Conservation (phyloP, 208 protist species). For the Leishmania guyanensis region DNA sequence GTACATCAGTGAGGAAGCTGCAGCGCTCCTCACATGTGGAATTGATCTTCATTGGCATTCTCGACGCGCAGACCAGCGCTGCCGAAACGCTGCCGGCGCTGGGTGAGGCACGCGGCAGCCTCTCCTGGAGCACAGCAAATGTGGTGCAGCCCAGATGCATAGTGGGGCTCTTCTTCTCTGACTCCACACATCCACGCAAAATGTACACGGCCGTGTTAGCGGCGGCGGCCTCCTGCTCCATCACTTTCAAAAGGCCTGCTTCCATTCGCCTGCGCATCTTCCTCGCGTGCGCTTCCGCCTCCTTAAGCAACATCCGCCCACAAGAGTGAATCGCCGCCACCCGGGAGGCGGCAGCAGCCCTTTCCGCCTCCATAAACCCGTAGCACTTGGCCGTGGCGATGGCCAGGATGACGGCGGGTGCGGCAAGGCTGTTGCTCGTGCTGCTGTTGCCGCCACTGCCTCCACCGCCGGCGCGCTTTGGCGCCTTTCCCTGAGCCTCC, state of each 20-base stretch:
- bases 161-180: slow-evolving; percentile 44
- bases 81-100: neutral
- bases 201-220: slow-evolving; percentile 88
- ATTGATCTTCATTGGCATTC: neutral
- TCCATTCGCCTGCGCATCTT: slow-evolving; percentile 32
- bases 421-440: neutral
- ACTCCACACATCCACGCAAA: slow-evolving; percentile 77
- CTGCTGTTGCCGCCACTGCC: slow-evolving; percentile 8
- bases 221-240: slow-evolving; percentile 52
- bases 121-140: slow-evolving; percentile 43
- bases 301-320: slow-evolving; percentile 26
- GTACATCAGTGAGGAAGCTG: slow-evolving; percentile 75
- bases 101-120: neutral
- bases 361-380: slow-evolving; percentile 37
- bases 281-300: slow-evolving; percentile 32
- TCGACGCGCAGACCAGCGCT: neutral
- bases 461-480: slow-evolving; percentile 40
- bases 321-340: slow-evolving; percentile 20
- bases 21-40: slow-evolving; percentile 19
- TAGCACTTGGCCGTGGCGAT: slow-evolving; percentile 30
- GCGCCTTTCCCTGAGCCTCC: slow-evolving; percentile 36
- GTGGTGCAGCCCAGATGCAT: slow-evolving; percentile 89
- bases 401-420: slow-evolving; percentile 15
- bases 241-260: slow-evolving; percentile 36
- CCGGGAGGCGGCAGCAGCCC: slow-evolving; percentile 6